Evolutionary conservation across 495 filamentous ascomycete species (phyloP).

Genomic region (Platismatia glauca): DNA sequence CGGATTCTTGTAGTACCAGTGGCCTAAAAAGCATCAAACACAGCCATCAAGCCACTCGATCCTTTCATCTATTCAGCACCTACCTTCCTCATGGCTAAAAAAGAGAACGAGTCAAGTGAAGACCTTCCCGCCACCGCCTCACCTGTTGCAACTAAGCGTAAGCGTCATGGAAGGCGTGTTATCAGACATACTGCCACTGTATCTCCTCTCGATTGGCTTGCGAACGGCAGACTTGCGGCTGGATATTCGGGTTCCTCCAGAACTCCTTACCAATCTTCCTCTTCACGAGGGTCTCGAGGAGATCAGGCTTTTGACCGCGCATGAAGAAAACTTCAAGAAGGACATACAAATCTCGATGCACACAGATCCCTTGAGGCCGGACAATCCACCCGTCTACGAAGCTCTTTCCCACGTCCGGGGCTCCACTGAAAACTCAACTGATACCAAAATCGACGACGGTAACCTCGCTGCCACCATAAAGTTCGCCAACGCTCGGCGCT

Average conservation of each 20-base stretch:
- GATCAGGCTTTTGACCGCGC: background rate
- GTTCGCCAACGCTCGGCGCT: background rate
- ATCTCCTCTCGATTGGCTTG: too few relatives aligned
- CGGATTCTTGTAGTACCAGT: too few relatives aligned
- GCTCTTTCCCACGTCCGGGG: constrained; percentile 14
- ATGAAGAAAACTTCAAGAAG: background rate
- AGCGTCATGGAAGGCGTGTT: too few relatives aligned
- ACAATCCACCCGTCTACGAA: constrained; percentile 2
- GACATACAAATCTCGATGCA: background rate
- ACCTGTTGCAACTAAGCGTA: too few relatives aligned
- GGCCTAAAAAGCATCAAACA: too few relatives aligned
- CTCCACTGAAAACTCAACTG: background rate
- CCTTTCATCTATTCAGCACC: too few relatives aligned
- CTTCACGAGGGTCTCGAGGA: background rate
- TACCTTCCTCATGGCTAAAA: too few relatives aligned
- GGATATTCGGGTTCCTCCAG: background rate
- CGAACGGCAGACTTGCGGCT: background rate
- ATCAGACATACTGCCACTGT: too few relatives aligned
- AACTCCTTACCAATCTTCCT: background rate
- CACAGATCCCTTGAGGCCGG: background rate
- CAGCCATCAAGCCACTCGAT: too few relatives aligned
- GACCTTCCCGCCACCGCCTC: too few relatives aligned
- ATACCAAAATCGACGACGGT: background rate
- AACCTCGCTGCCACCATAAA: constrained; percentile 1
- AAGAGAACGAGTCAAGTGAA: too few relatives aligned